Conservation (phyloP, 768 basidiomycete genomes). For the Naganishia kalamii region DNA sequence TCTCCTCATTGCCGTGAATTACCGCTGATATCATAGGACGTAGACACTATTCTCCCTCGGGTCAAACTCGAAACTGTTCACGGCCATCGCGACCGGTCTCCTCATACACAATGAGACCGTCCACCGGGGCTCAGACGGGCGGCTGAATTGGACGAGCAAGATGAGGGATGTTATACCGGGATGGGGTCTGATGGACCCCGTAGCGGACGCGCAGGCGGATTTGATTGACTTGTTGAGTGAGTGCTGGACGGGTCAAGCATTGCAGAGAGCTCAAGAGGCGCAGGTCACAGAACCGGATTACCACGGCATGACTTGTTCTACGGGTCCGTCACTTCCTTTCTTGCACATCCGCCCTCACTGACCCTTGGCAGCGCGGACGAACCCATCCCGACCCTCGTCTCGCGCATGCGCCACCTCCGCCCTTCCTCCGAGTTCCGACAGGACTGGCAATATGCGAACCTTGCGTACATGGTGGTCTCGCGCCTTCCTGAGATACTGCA, state of each 20-base stretch:
- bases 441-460: conserved; percentile 39
- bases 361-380: background rate
- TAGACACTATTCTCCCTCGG: conserved; percentile 33
- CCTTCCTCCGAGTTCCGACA: conserved; percentile 36
- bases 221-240: conserved; percentile 36
- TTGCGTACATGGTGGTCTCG: conserved; percentile 28
- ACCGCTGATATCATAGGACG: too few species aligned
- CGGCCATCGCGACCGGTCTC: conserved; percentile 29
- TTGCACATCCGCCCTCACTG: background rate
- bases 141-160: conserved; percentile 32
- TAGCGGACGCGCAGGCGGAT: conserved; percentile 30
- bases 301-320: conserved; percentile 33
- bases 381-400: background rate
- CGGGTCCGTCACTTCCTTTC: conserved; percentile 17
- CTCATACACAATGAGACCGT: conserved; percentile 30
- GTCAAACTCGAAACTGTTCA: conserved; percentile 42
- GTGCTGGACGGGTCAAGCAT: conserved; percentile 36
- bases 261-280: too few species aligned
- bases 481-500: conserved; percentile 29
- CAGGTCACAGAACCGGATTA: conserved; percentile 36
- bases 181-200: conserved; percentile 34
- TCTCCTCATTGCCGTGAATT: too few species aligned
- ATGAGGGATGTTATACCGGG: conserved; percentile 36
- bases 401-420: conserved; percentile 23
- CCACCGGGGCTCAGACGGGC: conserved; percentile 11